Conservation (phyloP, 768 basidiomycete species). For the Trametopsis cervina region DNA sequence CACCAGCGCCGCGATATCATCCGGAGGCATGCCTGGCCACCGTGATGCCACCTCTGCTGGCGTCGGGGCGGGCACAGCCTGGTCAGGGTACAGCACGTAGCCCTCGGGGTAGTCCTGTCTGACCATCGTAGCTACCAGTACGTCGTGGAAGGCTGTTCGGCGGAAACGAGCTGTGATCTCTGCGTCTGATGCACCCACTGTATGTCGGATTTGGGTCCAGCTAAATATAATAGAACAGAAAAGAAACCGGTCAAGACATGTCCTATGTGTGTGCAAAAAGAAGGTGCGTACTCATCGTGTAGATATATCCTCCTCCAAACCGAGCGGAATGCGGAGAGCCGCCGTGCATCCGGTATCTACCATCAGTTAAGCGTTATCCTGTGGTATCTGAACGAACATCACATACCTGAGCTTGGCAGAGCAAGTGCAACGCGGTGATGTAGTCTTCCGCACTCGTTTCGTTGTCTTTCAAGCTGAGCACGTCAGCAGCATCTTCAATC, state of each 20-base stretch:
- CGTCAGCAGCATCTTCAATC: slow-evolving; percentile 76
- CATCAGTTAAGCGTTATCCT: not conserved
- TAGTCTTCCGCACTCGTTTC: slow-evolving; percentile 50
- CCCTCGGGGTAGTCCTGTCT: slow-evolving; percentile 36
- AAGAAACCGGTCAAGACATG: slow-evolving; percentile 1
- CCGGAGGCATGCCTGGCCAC: slow-evolving; percentile 67
- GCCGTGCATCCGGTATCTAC: slow-evolving; percentile 57
- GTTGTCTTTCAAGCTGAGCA: slow-evolving; percentile 84
- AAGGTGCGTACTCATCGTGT: slow-evolving; percentile 65
- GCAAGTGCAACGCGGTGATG: slow-evolving; percentile 60
- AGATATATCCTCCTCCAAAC: slow-evolving; percentile 87
- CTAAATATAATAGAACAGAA: slow-evolving; percentile 30
- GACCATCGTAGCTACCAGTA: slow-evolving; percentile 44
- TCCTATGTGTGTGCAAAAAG: not conserved
- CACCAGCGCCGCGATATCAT: slow-evolving; percentile 51
- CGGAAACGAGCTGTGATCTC: slow-evolving; percentile 68
- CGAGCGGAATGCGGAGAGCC: slow-evolving; percentile 59
- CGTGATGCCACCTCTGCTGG: slow-evolving; percentile 56
- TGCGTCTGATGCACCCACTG: slow-evolving; percentile 68
- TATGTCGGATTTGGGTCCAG: slow-evolving; percentile 73
- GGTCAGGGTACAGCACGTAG: slow-evolving; percentile 47
- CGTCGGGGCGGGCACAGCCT: slow-evolving; percentile 54
- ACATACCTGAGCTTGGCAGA: slow-evolving; percentile 47
- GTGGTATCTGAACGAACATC: not conserved
- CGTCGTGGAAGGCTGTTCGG: slow-evolving; percentile 67